Evolutionary conservation across 2,329 filamentous ascomycete species (phyloP).

Genomic region (Calycina herbarum): DNA sequence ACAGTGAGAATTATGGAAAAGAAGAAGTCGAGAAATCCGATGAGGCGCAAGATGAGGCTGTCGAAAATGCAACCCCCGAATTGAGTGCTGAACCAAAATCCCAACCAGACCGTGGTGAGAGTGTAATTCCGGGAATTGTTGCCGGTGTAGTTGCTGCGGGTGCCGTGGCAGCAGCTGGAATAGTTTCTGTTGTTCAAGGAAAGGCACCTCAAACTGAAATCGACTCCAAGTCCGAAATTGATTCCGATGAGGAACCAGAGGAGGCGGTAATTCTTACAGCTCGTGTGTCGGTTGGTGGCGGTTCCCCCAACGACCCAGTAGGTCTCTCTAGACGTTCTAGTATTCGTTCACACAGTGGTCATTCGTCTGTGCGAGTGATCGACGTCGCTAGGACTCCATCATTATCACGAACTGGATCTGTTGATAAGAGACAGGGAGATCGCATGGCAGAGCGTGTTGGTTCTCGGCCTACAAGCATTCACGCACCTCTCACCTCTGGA

Average conservation of each 20-base stretch:
- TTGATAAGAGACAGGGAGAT: conserved; percentile 24
- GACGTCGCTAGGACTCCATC: conserved; percentile 34
- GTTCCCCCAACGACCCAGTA: conserved; percentile 29
- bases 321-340: conserved; percentile 30
- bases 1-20: conserved; percentile 1
- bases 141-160: conserved; percentile 25
- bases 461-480: conserved; percentile 30
- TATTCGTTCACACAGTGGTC: conserved; percentile 34
- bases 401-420: conserved; percentile 26
- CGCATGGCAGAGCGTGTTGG: conserved; percentile 22
- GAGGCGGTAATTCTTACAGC: conserved; percentile 38
- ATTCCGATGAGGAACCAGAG: conserved; percentile 31
- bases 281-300: conserved; percentile 35
- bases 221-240: conserved; percentile 24
- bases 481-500: conserved; percentile 23
- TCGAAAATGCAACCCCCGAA: conserved; percentile 5
- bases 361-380: conserved; percentile 36
- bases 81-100: conserved; percentile 9
- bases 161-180: conserved; percentile 26
- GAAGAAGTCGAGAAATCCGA: conserved; percentile 3
- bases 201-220: conserved; percentile 26
- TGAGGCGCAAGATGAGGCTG: conserved; percentile 4
- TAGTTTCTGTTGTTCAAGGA: conserved; percentile 25
- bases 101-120: conserved; percentile 9
- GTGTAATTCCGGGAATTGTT: conserved; percentile 20